Conservation (phyloP, 805 yeast genomes). For the Tetrapisispora nanseiensis region DNA sequence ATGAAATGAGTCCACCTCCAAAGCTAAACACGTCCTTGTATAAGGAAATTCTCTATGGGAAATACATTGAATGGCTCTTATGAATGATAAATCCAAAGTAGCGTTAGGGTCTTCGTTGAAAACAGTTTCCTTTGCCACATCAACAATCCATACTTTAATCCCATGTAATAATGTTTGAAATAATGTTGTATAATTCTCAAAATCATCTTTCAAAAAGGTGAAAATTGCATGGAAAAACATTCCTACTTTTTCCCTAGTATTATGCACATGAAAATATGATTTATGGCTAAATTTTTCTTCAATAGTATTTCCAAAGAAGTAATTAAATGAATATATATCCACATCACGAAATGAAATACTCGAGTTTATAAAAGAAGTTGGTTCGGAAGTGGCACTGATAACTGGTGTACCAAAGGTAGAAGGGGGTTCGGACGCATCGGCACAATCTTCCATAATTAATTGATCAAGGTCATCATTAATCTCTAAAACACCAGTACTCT, state of each 20-base stretch:
- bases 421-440: conserved; percentile 35
- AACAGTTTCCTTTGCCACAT: conserved; percentile 64
- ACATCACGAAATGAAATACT: conserved; percentile 48
- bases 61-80: conserved; percentile 51
- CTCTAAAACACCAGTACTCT: conserved; percentile 20
- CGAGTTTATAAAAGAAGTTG: conserved; percentile 42
- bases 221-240: conserved; percentile 50
- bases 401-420: conserved; percentile 31
- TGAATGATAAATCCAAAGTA: conserved; percentile 43
- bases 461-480: conserved; percentile 15
- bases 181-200: conserved; percentile 54
- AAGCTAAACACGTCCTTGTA: conserved; percentile 71
- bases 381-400: conserved; percentile 18
- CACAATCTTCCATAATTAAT: conserved; percentile 32
- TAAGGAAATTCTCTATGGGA: conserved; percentile 56
- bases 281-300: conserved; percentile 36
- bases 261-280: conserved; percentile 46
- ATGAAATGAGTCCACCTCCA: conserved; percentile 65
- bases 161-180: conserved; percentile 54
- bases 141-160: conserved; percentile 67
- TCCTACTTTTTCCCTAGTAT: conserved; percentile 51
- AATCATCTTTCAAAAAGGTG: conserved; percentile 36
- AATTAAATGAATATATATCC: conserved; percentile 53
- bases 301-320: conserved; percentile 49
- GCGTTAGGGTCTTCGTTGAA: conserved; percentile 47